Evolutionary conservation across 345 rosid species (phyloP).

Genomic region (Theobroma cacao): DNA sequence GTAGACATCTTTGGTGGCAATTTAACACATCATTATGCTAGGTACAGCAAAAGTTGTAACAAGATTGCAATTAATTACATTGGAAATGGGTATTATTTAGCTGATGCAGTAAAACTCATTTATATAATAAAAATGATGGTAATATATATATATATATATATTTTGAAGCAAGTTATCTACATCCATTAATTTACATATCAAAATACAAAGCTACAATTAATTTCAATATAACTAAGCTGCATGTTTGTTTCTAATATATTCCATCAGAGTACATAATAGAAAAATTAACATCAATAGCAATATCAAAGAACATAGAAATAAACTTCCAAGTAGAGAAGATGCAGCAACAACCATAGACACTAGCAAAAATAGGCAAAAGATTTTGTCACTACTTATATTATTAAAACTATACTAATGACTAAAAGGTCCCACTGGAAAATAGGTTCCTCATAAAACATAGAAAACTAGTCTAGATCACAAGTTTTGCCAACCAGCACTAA

Average conservation of each 20-base stretch:
- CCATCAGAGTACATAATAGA: background rate
- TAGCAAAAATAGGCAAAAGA: background rate
- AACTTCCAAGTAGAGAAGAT: conserved; percentile 4
- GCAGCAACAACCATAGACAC: background rate
- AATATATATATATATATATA: too few relatives aligned
- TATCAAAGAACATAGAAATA: conserved; percentile 10
- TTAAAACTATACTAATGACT: conserved; percentile 26
- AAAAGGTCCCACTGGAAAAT: conserved; percentile 32
- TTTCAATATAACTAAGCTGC: background rate
- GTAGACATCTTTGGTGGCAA: background rate
- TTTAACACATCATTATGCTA: background rate
- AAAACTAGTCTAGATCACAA: conserved; percentile 48
- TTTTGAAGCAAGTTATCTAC: background rate
- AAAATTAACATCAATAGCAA: background rate
- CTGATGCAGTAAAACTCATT: background rate
- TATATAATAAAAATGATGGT: background rate
- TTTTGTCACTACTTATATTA: conserved; percentile 6
- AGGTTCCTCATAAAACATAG: conserved; percentile 31
- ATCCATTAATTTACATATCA: background rate
- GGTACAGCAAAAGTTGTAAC: background rate
- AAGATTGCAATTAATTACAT: background rate
- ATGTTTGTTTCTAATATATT: background rate
- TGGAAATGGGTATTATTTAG: background rate
- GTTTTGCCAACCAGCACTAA: conserved; percentile 52
- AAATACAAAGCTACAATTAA: background rate